phyloP scores from a whole-genome alignment of 345 rosid genomes.

The Populus davidiana region DNA sequence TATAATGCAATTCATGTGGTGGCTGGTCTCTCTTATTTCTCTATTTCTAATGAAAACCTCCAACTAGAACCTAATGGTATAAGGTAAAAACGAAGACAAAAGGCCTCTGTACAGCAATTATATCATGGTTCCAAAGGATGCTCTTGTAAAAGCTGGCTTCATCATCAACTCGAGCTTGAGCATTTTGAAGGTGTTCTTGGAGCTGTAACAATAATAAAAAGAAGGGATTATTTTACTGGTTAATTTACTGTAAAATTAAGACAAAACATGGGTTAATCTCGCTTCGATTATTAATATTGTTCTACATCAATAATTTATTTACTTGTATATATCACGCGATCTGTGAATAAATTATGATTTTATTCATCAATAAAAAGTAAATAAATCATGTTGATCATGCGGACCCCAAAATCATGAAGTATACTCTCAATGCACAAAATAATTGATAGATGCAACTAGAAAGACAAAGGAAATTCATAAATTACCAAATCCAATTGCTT shows the following conservation, averaged over 20 bases:
- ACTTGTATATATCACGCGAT: too few species aligned
- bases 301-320: too few species aligned
- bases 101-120: slow-evolving; percentile 29
- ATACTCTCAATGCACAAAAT: too few species aligned
- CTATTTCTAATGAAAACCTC: slow-evolving; percentile 12
- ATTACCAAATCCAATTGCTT: slow-evolving; percentile 46
- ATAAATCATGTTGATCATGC: too few species aligned
- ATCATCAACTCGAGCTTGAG: slow-evolving; percentile 31
- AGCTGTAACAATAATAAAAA: slow-evolving; percentile 16
- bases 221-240: too few species aligned
- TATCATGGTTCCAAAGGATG: neutral
- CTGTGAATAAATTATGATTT: too few species aligned
- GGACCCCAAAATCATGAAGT: too few species aligned
- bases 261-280: too few species aligned
- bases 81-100: neutral
- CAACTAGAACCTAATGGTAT: neutral
- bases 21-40: slow-evolving; percentile 7
- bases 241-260: too few species aligned
- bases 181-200: slow-evolving; percentile 35
- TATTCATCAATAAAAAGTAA: too few species aligned
- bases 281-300: too few species aligned
- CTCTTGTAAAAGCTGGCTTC: neutral
- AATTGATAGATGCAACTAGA: too few species aligned
- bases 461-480: neutral
- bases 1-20: neutral